Evolutionary conservation across 306 rosid genomes (phyloP), one percentile per base, ranked within the genome.

Genomic region (Cercis canadensis): DNA sequence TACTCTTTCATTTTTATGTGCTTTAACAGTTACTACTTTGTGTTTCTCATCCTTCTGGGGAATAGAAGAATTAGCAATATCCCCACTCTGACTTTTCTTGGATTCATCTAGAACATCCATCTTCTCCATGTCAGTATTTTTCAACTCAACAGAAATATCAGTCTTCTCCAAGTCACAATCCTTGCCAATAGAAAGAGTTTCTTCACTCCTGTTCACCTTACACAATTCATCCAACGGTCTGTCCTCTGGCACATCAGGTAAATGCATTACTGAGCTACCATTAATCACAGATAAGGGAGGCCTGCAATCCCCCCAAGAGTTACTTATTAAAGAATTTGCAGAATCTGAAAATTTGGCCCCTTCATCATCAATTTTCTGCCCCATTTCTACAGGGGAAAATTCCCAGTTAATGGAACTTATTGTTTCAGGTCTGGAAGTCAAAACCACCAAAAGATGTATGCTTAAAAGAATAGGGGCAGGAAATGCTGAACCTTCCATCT

Each of bases 401-500:
- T 86, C 87, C 96, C 96, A 94, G 69, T 86, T 86, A 75, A 91
- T 87, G 78, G 82, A 80, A 63, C 82, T 62, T 62, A 64, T 62
- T n/a, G 75, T 83, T 75, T 80, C 87, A 79, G 92, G 82, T 63
- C 95, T 84, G 73, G 86, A 90, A 49, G 96, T 94, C 81, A 94
- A 81, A 70, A 85, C 90, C 65, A 86, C 93, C 95, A 94, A 79
- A 50, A 90, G 89, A 43, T 81, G 81, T 79, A 90, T 82, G 79
- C 98, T 87, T 70, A 84, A 84, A 76, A 89, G 89, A 82, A 94
- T 87, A 32, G 96, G 85, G 63, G 89, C 80, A 64, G 97, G 98
- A 83, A 90, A 90, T 33, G 97, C 85, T 14, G 85, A 90, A 67
- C 96, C 97, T 83, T 94, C 98, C 87, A 89, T 96, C 82, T 94